Evolutionary conservation across 768 basidiomycete genomes (phyloP), one percentile per base, ranked within the genome.

Genomic region (Jaapia argillacea): DNA sequence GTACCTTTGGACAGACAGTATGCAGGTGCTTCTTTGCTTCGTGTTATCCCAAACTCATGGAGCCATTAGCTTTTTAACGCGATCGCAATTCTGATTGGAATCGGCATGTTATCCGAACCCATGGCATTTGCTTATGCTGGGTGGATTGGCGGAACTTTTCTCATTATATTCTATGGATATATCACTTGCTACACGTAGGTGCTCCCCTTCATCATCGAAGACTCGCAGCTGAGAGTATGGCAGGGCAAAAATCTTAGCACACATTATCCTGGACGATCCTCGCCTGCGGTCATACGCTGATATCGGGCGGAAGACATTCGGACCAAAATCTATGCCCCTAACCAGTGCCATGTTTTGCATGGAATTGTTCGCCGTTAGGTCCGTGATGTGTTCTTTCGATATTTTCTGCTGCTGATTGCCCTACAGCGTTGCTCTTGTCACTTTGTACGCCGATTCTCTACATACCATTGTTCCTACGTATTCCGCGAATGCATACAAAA

Each of bases 111-210:
- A 14, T 88, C 88, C 10, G 81, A 89, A 56, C 89, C 91, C 0
- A 69, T 96, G 21, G 93, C 93, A 0, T 94, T 96, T 54, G 79
- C 91, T 1, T 89, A 88, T 53, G 77, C 89, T 2, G 94, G 93
- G 3, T 97, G 93, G 93, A 63, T 82, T 14, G 66, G 71, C 27
- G 93, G 94, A 1, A 81, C 80, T 1, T 5, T 72, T 21, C 66
- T 97, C 13, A 76, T 94, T 45, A 56, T 87, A 7, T 74, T 75
- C 42, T 92, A 90, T 53, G 89, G 84, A 0, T 70, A 73, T 46
- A 60, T 93, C 14, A 83, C 90, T 5, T 94, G 89, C 56, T 88
- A 96, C 60, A 92, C 89, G 89, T 92, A 54, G 45, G 85, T 73
- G 5, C 35, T 45, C 25, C 22, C 28, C 4, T 26, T 28, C 28